phyloP scores from a whole-genome alignment of 2,329 filamentous ascomycete genomes.

The Cladorrhinum sp. region DNA sequence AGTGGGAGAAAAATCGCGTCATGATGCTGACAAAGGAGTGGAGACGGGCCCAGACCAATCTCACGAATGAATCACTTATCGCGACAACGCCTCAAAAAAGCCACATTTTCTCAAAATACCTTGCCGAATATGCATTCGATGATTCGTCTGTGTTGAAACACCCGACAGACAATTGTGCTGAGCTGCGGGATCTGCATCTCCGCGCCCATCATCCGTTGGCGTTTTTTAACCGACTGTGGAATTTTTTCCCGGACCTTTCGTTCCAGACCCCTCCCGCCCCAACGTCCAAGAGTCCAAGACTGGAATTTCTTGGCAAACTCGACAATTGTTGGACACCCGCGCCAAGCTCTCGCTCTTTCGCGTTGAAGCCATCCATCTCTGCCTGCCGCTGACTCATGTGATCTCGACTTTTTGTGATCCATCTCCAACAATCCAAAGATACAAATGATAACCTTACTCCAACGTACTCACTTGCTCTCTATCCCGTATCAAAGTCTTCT shows the following conservation, averaged over 20 bases:
- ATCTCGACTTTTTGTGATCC: too few relatives aligned
- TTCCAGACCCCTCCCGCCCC: neutral
- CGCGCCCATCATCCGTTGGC: neutral
- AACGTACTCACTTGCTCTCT: too few relatives aligned
- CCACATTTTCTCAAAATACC: neutral
- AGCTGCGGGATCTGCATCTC: neutral
- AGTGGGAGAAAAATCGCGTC: slow-evolving; percentile 13
- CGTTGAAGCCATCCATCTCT: neutral
- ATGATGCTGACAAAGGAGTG: slow-evolving; percentile 5
- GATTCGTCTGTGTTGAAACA: neutral
- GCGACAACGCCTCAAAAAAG: neutral
- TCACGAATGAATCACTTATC: neutral
- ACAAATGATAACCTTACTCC: too few relatives aligned
- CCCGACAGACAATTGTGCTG: neutral
- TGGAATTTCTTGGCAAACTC: neutral
- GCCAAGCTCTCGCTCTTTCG: neutral
- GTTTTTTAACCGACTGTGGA: too few relatives aligned
- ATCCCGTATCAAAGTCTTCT: too few relatives aligned
- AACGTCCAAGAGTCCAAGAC: too few relatives aligned
- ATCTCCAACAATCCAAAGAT: too few relatives aligned
- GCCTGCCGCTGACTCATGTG: too few relatives aligned
- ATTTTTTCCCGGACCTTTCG: neutral
- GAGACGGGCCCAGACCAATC: neutral
- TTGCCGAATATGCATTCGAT: too few relatives aligned
- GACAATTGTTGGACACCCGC: neutral